Evolutionary conservation across 2,329 filamentous ascomycete species (phyloP).

Genomic region (Aspergillus novoparasiticus): DNA sequence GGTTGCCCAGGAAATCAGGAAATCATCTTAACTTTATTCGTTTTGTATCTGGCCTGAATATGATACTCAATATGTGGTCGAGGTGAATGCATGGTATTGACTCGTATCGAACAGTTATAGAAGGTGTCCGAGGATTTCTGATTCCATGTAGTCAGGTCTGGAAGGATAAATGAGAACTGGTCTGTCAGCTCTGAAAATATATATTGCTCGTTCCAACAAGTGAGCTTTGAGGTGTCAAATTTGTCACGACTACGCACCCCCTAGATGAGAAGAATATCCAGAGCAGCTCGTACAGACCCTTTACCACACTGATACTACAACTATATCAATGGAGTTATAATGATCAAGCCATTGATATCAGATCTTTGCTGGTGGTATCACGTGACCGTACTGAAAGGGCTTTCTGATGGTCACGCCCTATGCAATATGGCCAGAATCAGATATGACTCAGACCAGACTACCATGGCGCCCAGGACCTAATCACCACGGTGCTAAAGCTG

Average conservation of each 20-base stretch:
- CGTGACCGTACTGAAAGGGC: no score
- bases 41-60: no score
- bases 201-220: neutral
- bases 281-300: neutral
- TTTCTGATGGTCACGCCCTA: no score
- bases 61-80: no score
- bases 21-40: neutral
- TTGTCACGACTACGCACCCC: neutral
- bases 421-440: no score
- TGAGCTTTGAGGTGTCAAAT: neutral
- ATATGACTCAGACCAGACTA: neutral
- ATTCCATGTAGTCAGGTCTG: no score
- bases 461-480: neutral
- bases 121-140: no score
- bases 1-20: slow-evolving; percentile 29
- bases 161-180: no score
- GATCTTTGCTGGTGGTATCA: no score
- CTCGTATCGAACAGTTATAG: no score
- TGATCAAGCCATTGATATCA: neutral
- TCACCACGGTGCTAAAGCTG: accelerated
- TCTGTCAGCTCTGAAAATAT: no score
- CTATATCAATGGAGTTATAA: neutral
- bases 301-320: neutral
- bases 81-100: no score
- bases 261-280: neutral